Evolutionary conservation across 208 protist genomes (phyloP).

Genomic region (Endotrypanum monterogeii): DNA sequence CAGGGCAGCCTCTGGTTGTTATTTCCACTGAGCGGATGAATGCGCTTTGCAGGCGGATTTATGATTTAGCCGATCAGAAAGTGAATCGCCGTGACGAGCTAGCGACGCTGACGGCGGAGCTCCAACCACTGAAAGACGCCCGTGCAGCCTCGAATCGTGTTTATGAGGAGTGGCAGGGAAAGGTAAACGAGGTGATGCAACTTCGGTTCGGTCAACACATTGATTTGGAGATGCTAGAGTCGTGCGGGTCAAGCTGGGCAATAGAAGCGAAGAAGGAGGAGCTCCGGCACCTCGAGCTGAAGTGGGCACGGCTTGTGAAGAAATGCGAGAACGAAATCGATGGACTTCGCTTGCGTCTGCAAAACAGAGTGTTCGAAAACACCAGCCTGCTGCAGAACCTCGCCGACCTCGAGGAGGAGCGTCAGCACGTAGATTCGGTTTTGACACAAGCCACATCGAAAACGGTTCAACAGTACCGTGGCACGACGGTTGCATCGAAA

Average conservation of each 20-base stretch:
- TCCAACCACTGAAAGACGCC: constrained; percentile 67
- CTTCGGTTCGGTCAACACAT: constrained; percentile 95
- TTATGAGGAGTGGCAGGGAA: constrained; percentile 81
- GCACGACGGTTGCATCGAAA: constrained; percentile 73
- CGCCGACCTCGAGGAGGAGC: constrained; percentile 74
- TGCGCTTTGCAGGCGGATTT: constrained; percentile 71
- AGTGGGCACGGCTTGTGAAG: constrained; percentile 71
- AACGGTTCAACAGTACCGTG: constrained; percentile 66
- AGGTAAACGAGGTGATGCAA: constrained; percentile 94
- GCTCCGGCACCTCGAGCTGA: constrained; percentile 81
- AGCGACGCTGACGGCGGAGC: constrained; percentile 52
- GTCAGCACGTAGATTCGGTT: constrained; percentile 71
- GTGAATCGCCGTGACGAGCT: constrained; percentile 47
- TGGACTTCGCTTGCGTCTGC: constrained; percentile 63
- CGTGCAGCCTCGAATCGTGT: constrained; percentile 72
- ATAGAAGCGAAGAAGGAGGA: constrained; percentile 91
- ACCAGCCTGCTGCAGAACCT: constrained; percentile 89
- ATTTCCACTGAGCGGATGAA: constrained; percentile 70
- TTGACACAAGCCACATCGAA: constrained; percentile 80
- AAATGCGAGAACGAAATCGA: constrained; percentile 72
- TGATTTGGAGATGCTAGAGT: constrained; percentile 93
- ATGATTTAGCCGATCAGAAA: constrained; percentile 84
- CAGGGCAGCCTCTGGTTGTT: constrained; percentile 67
- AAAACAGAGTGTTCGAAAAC: constrained; percentile 74
- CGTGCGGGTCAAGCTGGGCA: constrained; percentile 78